These are phyloP conservation scores for Pseudocercospora fuligena DNA, from an alignment of 2,329 filamentous ascomycete species.

Conservation along the genomic window DNA sequence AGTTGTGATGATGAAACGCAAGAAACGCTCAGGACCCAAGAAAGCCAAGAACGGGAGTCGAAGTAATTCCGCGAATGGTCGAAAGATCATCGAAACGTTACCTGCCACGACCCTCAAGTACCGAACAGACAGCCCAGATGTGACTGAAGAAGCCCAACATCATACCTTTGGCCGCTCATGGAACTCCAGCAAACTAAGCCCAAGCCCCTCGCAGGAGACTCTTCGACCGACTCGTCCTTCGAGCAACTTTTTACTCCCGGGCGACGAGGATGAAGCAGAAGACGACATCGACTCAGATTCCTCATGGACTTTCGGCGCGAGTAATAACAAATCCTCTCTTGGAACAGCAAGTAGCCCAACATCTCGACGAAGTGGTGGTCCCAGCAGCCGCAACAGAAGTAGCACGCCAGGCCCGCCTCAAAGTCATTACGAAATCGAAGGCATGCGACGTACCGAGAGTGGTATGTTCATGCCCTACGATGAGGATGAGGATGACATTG, in stretches of 20 bases:
- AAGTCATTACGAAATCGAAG: conserved; percentile 56
- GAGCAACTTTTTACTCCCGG: conserved; percentile 60
- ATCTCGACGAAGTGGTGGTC: conserved; percentile 41
- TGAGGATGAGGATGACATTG: conserved; percentile 64
- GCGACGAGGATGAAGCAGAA: conserved; percentile 27
- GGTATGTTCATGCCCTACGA: conserved; percentile 93
- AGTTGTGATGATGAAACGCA: conserved; percentile 79
- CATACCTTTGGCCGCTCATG: conserved; percentile 51
- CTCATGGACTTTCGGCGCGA: conserved; percentile 42
- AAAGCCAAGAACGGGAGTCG: conserved; percentile 51
- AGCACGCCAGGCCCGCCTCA: conserved; percentile 30
- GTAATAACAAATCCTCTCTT: conserved; percentile 40
- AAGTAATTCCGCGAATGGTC: conserved; percentile 62
- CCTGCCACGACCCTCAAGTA: conserved; percentile 89
- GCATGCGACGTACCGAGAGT: conserved; percentile 77
- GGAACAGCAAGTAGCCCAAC: conserved; percentile 29
- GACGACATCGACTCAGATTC: conserved; percentile 35
- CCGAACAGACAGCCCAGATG: conserved; percentile 74
- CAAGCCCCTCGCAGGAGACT: conserved; percentile 82
- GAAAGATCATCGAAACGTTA: conserved; percentile 82
- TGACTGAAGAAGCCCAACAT: conserved; percentile 37
- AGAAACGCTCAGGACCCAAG: conserved; percentile 56
- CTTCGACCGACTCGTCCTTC: conserved; percentile 72
- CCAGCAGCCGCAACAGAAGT: conserved; percentile 36
- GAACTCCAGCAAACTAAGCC: conserved; percentile 56